These are phyloP conservation scores for Helenozyma rhizophorensis DNA, from an alignment of 805 yeast species.

Conservation along the genomic window DNA sequence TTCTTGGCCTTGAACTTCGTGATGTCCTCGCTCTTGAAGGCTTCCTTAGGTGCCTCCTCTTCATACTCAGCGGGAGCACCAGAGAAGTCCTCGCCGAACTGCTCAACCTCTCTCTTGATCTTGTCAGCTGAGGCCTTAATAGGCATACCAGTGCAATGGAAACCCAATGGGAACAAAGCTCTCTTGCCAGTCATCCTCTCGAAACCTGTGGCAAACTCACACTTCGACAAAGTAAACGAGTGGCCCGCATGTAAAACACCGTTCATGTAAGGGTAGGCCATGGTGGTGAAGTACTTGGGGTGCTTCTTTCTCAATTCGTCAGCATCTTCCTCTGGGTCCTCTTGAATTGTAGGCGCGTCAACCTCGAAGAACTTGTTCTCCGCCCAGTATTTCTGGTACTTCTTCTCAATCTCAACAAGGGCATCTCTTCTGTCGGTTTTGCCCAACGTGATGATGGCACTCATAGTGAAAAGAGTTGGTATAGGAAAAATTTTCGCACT, in stretches of 20 bases:
- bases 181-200: slow-evolving; percentile 92
- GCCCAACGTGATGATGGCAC: slow-evolving; percentile 39
- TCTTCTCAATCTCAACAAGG: slow-evolving; percentile 80
- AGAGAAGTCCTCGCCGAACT: slow-evolving; percentile 78
- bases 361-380: slow-evolving; percentile 83
- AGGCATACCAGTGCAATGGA: slow-evolving; percentile 99
- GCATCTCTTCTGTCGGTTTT: slow-evolving; percentile 94
- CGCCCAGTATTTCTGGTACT: slow-evolving; percentile 83
- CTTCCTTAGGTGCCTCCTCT: slow-evolving; percentile 35
- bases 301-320: slow-evolving; percentile 72
- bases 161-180: slow-evolving; percentile 92
- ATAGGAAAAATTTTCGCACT: slow-evolving; percentile 4
- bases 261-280: slow-evolving; percentile 99
- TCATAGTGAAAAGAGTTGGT: slow-evolving; percentile 22
- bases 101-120: slow-evolving; percentile 84
- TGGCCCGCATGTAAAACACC: slow-evolving; percentile 99
- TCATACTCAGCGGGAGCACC: slow-evolving; percentile 63
- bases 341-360: slow-evolving; percentile 79
- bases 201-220: slow-evolving; percentile 86
- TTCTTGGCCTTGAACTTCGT: slow-evolving; percentile 91
- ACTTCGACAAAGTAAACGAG: slow-evolving; percentile 90
- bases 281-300: slow-evolving; percentile 86
- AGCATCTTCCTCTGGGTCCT: slow-evolving; percentile 39
- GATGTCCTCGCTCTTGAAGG: slow-evolving; percentile 59
- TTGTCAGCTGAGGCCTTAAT: slow-evolving; percentile 95